phyloP scores from a whole-genome alignment of 2,329 filamentous ascomycete species.

The Monilinia fructicola region DNA sequence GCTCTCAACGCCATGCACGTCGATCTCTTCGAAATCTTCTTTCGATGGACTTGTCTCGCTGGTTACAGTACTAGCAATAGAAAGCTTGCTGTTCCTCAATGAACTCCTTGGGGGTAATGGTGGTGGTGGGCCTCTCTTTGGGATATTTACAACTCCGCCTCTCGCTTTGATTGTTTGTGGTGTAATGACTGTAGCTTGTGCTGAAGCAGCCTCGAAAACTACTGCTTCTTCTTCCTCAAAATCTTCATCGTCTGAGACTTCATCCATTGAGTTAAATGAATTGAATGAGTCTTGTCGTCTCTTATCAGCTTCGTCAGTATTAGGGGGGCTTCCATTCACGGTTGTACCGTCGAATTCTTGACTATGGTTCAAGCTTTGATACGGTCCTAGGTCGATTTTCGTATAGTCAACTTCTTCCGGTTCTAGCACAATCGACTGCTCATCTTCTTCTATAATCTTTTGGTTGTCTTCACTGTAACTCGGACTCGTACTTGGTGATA shows the following conservation, averaged over 20 bases:
- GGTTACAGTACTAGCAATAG: slow-evolving; percentile 34
- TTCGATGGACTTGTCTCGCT: slow-evolving; percentile 34
- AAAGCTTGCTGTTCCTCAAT: slow-evolving; percentile 43
- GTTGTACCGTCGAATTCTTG: slow-evolving; percentile 39
- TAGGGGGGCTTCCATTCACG: slow-evolving; percentile 40
- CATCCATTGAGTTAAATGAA: slow-evolving; percentile 45
- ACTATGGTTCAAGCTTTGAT: slow-evolving; percentile 34
- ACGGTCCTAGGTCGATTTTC: slow-evolving; percentile 54
- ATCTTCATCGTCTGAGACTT: slow-evolving; percentile 50
- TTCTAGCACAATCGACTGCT: slow-evolving; percentile 45
- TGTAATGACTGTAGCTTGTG: slow-evolving; percentile 57
- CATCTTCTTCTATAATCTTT: slow-evolving; percentile 37
- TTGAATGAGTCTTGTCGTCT: slow-evolving; percentile 41
- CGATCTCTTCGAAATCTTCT: slow-evolving; percentile 41
- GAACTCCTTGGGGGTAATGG: slow-evolving; percentile 73
- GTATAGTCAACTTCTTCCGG: slow-evolving; percentile 60
- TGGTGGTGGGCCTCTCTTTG: slow-evolving; percentile 74
- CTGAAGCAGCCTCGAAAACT: slow-evolving; percentile 64
- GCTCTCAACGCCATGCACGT: slow-evolving; percentile 31
- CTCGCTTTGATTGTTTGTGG: slow-evolving; percentile 55
- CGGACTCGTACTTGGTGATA: slow-evolving; percentile 48
- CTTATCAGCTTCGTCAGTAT: slow-evolving; percentile 33
- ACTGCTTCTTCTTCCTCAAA: slow-evolving; percentile 57
- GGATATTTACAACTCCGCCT: slow-evolving; percentile 80
- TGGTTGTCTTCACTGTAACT: slow-evolving; percentile 49